A percentile compares a stretch with the other conserved stretches of the same genome.
These are phyloP conservation scores for Pichia sp. DNA, from an alignment of 1,139 yeast species.

Conservation along the genomic window DNA sequence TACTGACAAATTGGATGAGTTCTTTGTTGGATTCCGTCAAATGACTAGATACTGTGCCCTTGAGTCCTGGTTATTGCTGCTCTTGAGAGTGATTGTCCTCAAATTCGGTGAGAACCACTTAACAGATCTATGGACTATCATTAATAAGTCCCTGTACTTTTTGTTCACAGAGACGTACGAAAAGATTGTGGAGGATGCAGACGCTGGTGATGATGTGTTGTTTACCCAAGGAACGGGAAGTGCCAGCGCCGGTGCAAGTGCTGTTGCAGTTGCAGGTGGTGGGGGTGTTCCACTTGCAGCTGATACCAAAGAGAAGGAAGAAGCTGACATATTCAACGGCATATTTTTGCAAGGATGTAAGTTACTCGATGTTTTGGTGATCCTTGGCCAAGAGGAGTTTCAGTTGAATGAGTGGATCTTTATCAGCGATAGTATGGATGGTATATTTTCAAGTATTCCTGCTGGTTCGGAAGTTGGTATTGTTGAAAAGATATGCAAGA, in stretches of 20 bases:
- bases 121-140: conserved; percentile 62
- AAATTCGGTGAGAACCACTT: conserved; percentile 60
- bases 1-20: conserved; percentile 41
- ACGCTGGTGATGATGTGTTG: conserved; percentile 14
- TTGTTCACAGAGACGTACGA: conserved; percentile 37
- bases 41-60: conserved; percentile 24
- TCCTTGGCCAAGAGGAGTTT: conserved; percentile 71
- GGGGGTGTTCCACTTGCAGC: conserved; percentile 4
- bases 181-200: conserved; percentile 35
- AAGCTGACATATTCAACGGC: conserved; percentile 24
- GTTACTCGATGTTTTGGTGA: conserved; percentile 64
- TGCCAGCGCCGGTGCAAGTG: too few species aligned
- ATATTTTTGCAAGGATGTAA: conserved; percentile 54
- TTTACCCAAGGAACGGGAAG: too few species aligned
- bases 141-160: conserved; percentile 35
- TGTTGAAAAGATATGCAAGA: conserved; percentile 45
- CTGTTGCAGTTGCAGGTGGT: too few species aligned
- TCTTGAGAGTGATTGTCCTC: conserved; percentile 58
- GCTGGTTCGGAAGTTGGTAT: conserved; percentile 35
- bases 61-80: conserved; percentile 42
- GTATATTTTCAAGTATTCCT: conserved; percentile 33
- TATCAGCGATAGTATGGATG: conserved; percentile 63
- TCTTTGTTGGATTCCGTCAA: conserved; percentile 28
- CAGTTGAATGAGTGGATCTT: conserved; percentile 81
- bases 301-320: conserved; percentile 20